A percentile compares a stretch with the other conserved stretches of the same genome.
Conservation (phyloP, 1,284 basidiomycete genomes). For the Moesziomyces globuligerus region DNA sequence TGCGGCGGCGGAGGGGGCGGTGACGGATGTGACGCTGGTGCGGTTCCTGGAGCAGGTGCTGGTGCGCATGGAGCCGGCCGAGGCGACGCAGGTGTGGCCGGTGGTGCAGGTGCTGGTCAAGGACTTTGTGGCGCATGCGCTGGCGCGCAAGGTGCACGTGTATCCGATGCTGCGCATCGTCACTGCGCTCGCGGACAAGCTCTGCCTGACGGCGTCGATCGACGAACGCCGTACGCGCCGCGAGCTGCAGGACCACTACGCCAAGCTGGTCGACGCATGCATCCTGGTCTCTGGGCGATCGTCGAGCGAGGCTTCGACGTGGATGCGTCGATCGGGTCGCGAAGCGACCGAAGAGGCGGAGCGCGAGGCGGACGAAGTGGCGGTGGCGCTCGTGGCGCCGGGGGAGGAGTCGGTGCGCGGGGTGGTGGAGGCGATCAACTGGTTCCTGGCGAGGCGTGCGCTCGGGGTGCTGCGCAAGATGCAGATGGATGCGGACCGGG, state of each 20-base stretch:
- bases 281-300: slow-evolving; percentile 79
- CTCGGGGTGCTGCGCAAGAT: slow-evolving; percentile 83
- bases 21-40: slow-evolving; percentile 71
- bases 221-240: slow-evolving; percentile 89
- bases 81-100: slow-evolving; percentile 89
- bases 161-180: slow-evolving; percentile 84
- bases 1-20: slow-evolving; percentile 2
- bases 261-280: slow-evolving; percentile 84
- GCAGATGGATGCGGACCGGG: slow-evolving; percentile 84
- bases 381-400: slow-evolving; percentile 12
- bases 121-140: slow-evolving; percentile 74
- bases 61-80: slow-evolving; percentile 82
- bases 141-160: slow-evolving; percentile 70
- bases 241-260: slow-evolving; percentile 89
- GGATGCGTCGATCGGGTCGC: slow-evolving; percentile 78
- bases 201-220: slow-evolving; percentile 82
- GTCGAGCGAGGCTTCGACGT: slow-evolving; percentile 79
- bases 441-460: slow-evolving; percentile 77
- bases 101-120: slow-evolving; percentile 78
- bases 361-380: slow-evolving; percentile 34
- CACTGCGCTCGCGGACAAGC: slow-evolving; percentile 81
- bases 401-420: slow-evolving; percentile 11
- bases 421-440: slow-evolving; percentile 72
- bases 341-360: slow-evolving; percentile 69
- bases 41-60: slow-evolving; percentile 89